These are phyloP conservation scores for Globisporangium paroecandrum DNA, from an alignment of 352 stramenopile genomes.

Conservation along the genomic window DNA sequence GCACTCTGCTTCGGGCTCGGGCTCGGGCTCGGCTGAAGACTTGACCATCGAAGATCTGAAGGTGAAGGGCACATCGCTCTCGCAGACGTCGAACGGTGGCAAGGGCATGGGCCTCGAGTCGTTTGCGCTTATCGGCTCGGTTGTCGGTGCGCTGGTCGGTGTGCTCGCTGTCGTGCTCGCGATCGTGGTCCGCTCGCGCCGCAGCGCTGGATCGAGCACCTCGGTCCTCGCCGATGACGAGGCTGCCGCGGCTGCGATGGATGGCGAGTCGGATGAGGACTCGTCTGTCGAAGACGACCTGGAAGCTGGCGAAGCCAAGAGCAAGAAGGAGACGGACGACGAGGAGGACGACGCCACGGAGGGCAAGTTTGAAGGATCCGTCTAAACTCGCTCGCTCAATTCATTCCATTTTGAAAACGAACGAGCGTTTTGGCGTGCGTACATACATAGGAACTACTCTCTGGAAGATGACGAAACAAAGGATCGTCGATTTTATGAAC, in stretches of 20 bases:
- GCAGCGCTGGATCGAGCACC: slow-evolving; percentile 16
- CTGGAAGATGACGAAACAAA: neutral
- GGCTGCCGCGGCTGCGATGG: slow-evolving; percentile 35
- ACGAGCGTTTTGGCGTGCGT: neutral
- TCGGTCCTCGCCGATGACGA: slow-evolving; percentile 35
- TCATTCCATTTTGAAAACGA: neutral
- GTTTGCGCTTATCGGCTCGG: slow-evolving; percentile 20
- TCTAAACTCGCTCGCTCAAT: slow-evolving; percentile 27
- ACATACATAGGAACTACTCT: neutral
- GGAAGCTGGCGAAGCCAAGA: slow-evolving; percentile 24
- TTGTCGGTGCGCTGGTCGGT: slow-evolving; percentile 18
- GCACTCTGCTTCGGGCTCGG: slow-evolving; percentile 2
- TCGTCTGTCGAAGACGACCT: slow-evolving; percentile 31
- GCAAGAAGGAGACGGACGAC: slow-evolving; percentile 26
- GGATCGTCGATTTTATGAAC: neutral
- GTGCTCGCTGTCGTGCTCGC: slow-evolving; percentile 18
- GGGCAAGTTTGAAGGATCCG: slow-evolving; percentile 53
- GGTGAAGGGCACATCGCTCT: slow-evolving; percentile 16
- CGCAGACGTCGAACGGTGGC: slow-evolving; percentile 17
- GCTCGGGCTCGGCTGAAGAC: slow-evolving; percentile 9
- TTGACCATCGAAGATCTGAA: slow-evolving; percentile 10
- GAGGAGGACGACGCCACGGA: slow-evolving; percentile 31
- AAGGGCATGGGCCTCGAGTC: slow-evolving; percentile 15
- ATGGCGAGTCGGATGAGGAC: slow-evolving; percentile 30
- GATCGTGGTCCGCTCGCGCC: slow-evolving; percentile 26